Conservation (phyloP, 2,329 filamentous ascomycete species). For the Colletotrichum phormii region DNA sequence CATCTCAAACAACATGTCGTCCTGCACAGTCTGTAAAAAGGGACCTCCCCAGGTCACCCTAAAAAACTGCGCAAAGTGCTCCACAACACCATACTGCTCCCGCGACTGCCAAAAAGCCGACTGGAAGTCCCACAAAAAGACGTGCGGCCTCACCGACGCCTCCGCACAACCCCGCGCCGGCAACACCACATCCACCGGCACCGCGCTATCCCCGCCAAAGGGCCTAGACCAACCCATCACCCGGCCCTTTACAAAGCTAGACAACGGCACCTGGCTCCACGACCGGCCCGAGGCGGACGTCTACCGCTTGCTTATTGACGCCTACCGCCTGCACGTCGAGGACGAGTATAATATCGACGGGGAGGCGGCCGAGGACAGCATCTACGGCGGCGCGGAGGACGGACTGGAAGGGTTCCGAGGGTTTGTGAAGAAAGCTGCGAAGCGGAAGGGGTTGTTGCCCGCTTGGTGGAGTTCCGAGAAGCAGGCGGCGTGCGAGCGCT, state of each 20-base stretch:
- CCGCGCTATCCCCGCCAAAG: constrained; percentile 39
- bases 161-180: neutral
- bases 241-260: constrained; percentile 54
- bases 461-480: constrained; percentile 57
- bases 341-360: constrained; percentile 48
- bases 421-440: constrained; percentile 45
- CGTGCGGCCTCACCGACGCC: constrained; percentile 45
- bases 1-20: too few relatives aligned
- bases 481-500: constrained; percentile 48
- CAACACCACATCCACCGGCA: neutral
- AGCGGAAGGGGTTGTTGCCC: constrained; percentile 49
- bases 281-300: constrained; percentile 55
- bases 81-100: constrained; percentile 57
- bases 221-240: constrained; percentile 45
- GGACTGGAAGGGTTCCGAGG: constrained; percentile 47
- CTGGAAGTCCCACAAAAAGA: constrained; percentile 62
- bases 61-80: too few relatives aligned
- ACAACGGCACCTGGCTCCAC: constrained; percentile 55
- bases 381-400: constrained; percentile 43
- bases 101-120: constrained; percentile 62
- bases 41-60: too few relatives aligned
- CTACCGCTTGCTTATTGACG: constrained; percentile 59
- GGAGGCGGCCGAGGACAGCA: constrained; percentile 41
- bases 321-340: constrained; percentile 59
- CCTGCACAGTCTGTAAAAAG: too few relatives aligned